Conservation (phyloP, 1,139 yeast species). For the Taiozyma sp. region DNA sequence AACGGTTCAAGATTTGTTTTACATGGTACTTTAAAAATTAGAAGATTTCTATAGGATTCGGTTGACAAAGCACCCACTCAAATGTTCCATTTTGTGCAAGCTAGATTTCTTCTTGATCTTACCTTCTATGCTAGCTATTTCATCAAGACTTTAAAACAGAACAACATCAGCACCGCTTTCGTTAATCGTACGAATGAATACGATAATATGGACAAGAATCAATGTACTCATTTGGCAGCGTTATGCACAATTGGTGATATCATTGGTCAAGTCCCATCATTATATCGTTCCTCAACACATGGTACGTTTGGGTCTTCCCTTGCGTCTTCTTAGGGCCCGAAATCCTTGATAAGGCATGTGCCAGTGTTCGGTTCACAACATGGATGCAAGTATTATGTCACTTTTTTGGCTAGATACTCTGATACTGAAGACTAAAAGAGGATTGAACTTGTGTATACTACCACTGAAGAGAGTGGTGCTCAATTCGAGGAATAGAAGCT, state of each 20-base stretch:
- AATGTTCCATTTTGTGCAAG: conserved; percentile 36
- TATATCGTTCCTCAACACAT: conserved; percentile 38
- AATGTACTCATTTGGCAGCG: too few species aligned
- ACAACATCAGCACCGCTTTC: too few species aligned
- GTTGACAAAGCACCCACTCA: conserved; percentile 40
- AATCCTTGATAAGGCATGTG: conserved; percentile 33
- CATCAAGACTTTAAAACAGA: too few species aligned
- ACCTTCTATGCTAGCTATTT: conserved; percentile 30
- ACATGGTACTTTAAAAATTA: conserved; percentile 16
- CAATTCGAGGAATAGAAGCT: too few species aligned
- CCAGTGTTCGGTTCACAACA: conserved; percentile 34
- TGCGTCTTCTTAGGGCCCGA: conserved; percentile 43
- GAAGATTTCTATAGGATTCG: conserved; percentile 31
- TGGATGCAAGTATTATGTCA: conserved; percentile 32
- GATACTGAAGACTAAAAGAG: too few species aligned
- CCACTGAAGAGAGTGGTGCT: too few species aligned
- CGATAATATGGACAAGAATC: too few species aligned
- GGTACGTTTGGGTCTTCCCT: conserved; percentile 47
- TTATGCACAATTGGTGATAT: conserved; percentile 28
- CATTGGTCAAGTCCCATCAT: conserved; percentile 13
- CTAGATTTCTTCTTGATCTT: conserved; percentile 40
- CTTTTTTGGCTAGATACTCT: too few species aligned
- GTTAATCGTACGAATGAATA: too few species aligned
- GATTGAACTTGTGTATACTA: too few species aligned
- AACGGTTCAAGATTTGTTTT: conserved; percentile 8